phyloP scores from a whole-genome alignment of 768 basidiomycete species.

The Podaxis carcinomalis region DNA sequence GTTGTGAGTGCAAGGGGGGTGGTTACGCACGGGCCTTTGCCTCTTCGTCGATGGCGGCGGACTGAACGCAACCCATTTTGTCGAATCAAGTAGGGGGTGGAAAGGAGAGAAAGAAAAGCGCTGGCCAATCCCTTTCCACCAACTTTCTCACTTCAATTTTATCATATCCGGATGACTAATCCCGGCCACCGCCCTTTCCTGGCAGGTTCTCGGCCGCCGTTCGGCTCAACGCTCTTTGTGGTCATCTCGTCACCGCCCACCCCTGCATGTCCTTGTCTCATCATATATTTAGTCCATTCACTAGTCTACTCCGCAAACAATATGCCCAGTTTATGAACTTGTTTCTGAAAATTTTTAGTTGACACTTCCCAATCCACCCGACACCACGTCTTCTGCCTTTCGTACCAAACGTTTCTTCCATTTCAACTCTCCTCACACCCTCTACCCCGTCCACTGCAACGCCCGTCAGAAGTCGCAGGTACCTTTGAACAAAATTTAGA shows the following conservation, averaged over 20 bases:
- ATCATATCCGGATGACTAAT: conserved; percentile 4
- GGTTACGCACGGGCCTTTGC: conserved; percentile 72
- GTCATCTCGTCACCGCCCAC: not conserved
- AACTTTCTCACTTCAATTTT: conserved; percentile 5
- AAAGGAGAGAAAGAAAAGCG: conserved; percentile 4
- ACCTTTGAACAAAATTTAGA: not conserved
- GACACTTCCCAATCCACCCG: not conserved
- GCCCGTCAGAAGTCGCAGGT: not conserved
- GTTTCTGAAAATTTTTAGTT: not conserved
- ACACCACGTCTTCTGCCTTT: too few species aligned
- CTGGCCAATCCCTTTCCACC: conserved; percentile 1
- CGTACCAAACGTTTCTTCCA: not conserved
- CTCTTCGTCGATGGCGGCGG: conserved; percentile 67
- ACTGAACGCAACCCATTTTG: conserved; percentile 72
- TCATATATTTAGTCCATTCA: not conserved
- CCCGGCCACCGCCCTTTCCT: not conserved
- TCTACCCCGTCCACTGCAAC: not conserved
- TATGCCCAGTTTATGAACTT: not conserved
- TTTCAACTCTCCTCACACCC: not conserved
- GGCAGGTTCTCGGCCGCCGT: not conserved
- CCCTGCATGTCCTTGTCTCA: not conserved
- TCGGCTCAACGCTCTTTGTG: not conserved
- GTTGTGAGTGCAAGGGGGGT: not conserved
- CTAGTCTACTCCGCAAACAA: not conserved
- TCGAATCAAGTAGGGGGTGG: conserved; percentile 4